A percentile compares a stretch with the other conserved stretches of the same genome.
phyloP scores from a whole-genome alignment of 345 rosid species.

The Gossypium mustelinum region DNA sequence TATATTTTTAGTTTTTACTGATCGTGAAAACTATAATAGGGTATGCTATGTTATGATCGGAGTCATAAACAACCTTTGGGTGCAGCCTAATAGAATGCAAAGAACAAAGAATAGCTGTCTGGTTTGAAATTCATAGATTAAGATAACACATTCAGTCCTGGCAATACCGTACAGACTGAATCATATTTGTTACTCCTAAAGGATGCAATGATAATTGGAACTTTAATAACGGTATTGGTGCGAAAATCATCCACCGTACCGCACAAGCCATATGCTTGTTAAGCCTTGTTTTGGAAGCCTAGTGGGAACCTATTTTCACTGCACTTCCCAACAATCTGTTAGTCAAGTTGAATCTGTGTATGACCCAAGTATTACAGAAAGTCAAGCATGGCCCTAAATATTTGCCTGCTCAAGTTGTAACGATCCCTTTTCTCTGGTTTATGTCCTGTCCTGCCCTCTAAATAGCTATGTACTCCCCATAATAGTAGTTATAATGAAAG shows the following conservation, averaged over 20 bases:
- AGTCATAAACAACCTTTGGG: background rate
- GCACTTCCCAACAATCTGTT: background rate
- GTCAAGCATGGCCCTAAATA: background rate
- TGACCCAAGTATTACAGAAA: background rate
- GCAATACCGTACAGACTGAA: background rate
- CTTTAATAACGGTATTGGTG: background rate
- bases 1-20: background rate
- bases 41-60: background rate
- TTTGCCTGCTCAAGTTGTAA: background rate
- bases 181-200: conserved; percentile 1
- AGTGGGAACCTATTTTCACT: no score
- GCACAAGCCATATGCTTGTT: background rate
- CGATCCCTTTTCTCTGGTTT: background rate
- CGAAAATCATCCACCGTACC: background rate
- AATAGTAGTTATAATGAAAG: background rate
- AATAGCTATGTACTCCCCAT: background rate
- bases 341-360: background rate
- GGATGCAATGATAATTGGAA: background rate
- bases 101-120: background rate
- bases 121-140: background rate
- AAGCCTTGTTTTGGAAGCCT: no score
- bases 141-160: background rate
- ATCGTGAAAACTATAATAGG: background rate
- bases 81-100: background rate
- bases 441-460: background rate